Conservation (phyloP, 352 stramenopile species). For the Phytophthora pisi region DNA sequence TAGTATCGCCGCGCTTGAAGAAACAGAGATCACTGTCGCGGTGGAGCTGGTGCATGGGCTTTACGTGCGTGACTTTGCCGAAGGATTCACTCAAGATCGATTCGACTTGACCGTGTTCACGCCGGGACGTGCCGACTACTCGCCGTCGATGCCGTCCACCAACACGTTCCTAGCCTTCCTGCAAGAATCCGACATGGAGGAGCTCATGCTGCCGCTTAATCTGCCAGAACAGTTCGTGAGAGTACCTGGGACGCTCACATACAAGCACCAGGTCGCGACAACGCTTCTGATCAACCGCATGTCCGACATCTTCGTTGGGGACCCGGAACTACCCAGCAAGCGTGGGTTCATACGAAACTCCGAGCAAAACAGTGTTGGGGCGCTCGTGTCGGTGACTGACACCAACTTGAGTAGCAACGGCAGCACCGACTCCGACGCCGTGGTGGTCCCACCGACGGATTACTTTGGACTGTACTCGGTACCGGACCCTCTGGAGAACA, state of each 20-base stretch:
- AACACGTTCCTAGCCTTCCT: conserved; percentile 88
- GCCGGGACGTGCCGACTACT: conserved; percentile 80
- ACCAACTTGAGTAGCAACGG: conserved; percentile 20
- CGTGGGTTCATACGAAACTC: conserved; percentile 63
- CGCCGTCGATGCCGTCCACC: conserved; percentile 52
- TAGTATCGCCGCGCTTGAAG: conserved; percentile 80
- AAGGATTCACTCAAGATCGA: conserved; percentile 73
- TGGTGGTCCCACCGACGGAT: conserved; percentile 51
- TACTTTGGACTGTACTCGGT: conserved; percentile 66
- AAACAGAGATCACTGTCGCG: conserved; percentile 88
- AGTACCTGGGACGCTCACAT: conserved; percentile 55
- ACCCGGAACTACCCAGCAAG: conserved; percentile 67
- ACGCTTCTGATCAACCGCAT: conserved; percentile 91
- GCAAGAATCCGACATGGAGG: conserved; percentile 72
- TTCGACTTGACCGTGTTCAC: conserved; percentile 91
- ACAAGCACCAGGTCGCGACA: conserved; percentile 76
- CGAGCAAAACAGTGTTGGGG: conserved; percentile 60
- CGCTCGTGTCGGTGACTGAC: conserved; percentile 22
- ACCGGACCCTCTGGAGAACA: conserved; percentile 40
- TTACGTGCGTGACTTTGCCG: conserved; percentile 92
- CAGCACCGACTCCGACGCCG: conserved; percentile 13
- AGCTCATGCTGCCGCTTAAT: conserved; percentile 94
- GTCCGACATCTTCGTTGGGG: conserved; percentile 92
- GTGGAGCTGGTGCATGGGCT: conserved; percentile 94
- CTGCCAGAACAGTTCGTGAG: conserved; percentile 80